Conservation (phyloP, 805 yeast species). For the Metschnikowia chrysomelidarum region DNA sequence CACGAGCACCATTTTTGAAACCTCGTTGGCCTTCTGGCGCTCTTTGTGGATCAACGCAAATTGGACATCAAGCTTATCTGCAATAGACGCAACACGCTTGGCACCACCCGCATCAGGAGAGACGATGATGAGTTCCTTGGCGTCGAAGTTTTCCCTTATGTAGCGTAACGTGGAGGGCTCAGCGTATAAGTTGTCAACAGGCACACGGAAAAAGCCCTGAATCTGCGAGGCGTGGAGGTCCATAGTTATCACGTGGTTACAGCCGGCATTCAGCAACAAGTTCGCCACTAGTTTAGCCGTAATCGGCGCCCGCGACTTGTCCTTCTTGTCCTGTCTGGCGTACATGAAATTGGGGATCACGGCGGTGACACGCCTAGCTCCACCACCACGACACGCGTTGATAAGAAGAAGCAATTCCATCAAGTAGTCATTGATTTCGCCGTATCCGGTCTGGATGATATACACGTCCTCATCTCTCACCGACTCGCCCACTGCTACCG, state of each 20-base stretch:
- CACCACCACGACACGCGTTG: conserved; percentile 94
- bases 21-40: conserved; percentile 93
- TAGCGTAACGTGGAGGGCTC: conserved; percentile 88
- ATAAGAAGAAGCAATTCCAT: conserved; percentile 88
- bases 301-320: conserved; percentile 93
- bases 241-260: conserved; percentile 94
- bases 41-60: conserved; percentile 97
- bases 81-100: conserved; percentile 90
- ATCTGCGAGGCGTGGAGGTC: conserved; percentile 97
- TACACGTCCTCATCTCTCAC: conserved; percentile 90
- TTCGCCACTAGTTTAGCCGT: conserved; percentile 94
- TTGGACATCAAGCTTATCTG: conserved; percentile 86
- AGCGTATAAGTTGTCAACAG: conserved; percentile 93
- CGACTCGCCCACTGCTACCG: conserved; percentile 81
- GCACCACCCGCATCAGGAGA: conserved; percentile 99
- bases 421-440: conserved; percentile 78
- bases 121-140: conserved; percentile 62
- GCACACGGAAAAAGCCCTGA: conserved; percentile 93
- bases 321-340: conserved; percentile 97
- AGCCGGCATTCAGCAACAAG: conserved; percentile 88
- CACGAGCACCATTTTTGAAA: conserved; percentile 89
- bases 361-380: conserved; percentile 91
- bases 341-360: conserved; percentile 95
- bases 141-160: conserved; percentile 62
- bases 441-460: conserved; percentile 82